phyloP scores from a whole-genome alignment of 306 rosid genomes.

The Castanea sativa region DNA sequence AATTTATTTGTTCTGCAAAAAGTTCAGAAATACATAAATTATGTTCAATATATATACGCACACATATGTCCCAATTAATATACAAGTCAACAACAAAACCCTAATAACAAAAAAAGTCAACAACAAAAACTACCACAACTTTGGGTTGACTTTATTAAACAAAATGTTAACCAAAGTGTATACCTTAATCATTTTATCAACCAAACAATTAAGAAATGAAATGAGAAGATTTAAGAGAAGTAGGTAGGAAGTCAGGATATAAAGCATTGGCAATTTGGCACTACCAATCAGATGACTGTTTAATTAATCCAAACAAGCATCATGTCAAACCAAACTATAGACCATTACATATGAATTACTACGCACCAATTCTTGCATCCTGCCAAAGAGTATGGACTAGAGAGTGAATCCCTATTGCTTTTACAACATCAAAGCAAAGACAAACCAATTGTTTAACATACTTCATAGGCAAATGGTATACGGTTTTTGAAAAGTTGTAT shows the following conservation, averaged over 20 bases:
- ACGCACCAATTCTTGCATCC: not conserved
- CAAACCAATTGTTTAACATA: not conserved
- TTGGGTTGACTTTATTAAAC: too few species aligned
- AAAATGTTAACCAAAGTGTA: slow-evolving; percentile 3
- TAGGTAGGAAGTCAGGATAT: not conserved
- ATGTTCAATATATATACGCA: not conserved
- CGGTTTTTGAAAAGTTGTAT: not conserved
- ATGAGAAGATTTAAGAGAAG: not conserved
- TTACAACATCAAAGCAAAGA: not conserved
- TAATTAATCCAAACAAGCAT: not conserved
- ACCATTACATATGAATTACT: not conserved
- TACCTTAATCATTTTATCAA: slow-evolving; percentile 2
- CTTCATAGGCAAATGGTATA: not conserved
- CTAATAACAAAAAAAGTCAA: too few species aligned
- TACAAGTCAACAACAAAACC: not conserved
- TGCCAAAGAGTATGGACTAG: not conserved
- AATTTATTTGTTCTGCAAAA: slow-evolving; percentile 70
- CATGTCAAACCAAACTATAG: not conserved
- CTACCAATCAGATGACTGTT: not conserved
- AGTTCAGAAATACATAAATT: slow-evolving; percentile 12
- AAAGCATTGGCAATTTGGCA: not conserved
- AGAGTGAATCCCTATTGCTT: not conserved
- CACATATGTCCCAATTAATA: not conserved
- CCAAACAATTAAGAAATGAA: not conserved
- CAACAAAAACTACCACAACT: too few species aligned